These are phyloP conservation scores for Nigrograna mackinnonii DNA, from an alignment of 2,329 filamentous ascomycete species.

Conservation along the genomic window DNA sequence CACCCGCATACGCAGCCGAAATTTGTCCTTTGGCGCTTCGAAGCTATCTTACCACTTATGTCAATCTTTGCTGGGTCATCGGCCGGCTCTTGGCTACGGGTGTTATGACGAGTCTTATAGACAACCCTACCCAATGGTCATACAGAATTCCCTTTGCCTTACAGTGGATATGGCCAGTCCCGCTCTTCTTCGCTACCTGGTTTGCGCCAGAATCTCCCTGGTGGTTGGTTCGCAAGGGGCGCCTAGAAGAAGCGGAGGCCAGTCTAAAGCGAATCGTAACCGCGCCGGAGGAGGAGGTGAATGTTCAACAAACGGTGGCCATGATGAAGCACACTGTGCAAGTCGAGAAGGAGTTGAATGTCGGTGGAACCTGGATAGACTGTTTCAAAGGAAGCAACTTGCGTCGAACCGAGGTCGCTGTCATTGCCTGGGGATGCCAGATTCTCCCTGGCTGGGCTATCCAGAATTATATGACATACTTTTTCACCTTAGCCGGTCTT, in stretches of 20 bases:
- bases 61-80: conserved; percentile 66
- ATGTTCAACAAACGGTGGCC: conserved; percentile 45
- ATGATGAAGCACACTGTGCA: conserved; percentile 75
- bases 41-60: conserved; percentile 61
- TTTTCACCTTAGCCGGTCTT: conserved; percentile 49
- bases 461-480: conserved; percentile 51
- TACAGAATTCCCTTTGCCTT: conserved; percentile 67
- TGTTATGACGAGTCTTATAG: conserved; percentile 49
- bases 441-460: conserved; percentile 43
- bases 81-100: conserved; percentile 60
- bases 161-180: too few species aligned
- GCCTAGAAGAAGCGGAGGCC: conserved; percentile 64
- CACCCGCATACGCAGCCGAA: too few species aligned
- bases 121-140: conserved; percentile 59
- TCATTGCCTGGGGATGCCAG: conserved; percentile 48
- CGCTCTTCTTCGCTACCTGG: conserved; percentile 72
- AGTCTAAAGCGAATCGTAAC: conserved; percentile 61
- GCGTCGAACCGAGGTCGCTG: conserved; percentile 73
- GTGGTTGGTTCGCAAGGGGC: conserved; percentile 71
- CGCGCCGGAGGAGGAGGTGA: conserved; percentile 51
- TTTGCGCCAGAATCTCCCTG: conserved; percentile 71
- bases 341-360: conserved; percentile 60
- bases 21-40: too few species aligned
- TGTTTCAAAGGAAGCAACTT: conserved; percentile 78
- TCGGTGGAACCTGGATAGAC: conserved; percentile 70